These are phyloP conservation scores for Trypethelium eluteriae DNA, from an alignment of 495 filamentous ascomycete genomes.

Conservation along the genomic window DNA sequence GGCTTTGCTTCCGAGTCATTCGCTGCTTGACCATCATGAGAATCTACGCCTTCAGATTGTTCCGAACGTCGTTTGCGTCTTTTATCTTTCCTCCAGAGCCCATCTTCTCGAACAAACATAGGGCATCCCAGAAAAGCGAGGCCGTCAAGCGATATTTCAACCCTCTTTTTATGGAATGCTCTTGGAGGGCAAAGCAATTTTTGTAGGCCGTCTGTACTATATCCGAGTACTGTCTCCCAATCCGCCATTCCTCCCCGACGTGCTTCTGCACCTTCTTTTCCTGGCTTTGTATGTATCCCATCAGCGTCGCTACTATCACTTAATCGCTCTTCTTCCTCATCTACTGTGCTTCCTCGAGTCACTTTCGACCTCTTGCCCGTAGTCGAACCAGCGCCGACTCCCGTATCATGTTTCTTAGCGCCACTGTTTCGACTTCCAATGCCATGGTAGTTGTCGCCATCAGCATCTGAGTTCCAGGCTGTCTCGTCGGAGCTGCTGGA, in stretches of 20 bases:
- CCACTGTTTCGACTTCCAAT: background rate
- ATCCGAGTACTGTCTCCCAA: slow-evolving; percentile 73
- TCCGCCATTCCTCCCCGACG: slow-evolving; percentile 30
- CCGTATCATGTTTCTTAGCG: background rate
- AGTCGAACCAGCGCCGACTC: background rate
- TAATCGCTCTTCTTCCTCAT: background rate
- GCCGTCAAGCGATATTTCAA: slow-evolving; percentile 80
- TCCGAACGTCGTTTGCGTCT: slow-evolving; percentile 52
- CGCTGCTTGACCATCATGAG: background rate
- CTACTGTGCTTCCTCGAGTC: background rate
- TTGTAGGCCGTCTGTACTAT: slow-evolving; percentile 69
- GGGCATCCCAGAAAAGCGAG: slow-evolving; percentile 81
- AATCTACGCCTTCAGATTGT: slow-evolving; percentile 22
- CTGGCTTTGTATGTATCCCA: background rate
- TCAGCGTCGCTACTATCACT: background rate
- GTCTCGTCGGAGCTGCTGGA: slow-evolving; percentile 6
- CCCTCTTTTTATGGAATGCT: slow-evolving; percentile 76
- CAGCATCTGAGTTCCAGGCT: background rate
- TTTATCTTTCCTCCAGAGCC: slow-evolving; percentile 70
- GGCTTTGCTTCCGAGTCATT: background rate
- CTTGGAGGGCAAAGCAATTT: slow-evolving; percentile 72
- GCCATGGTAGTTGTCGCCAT: background rate
- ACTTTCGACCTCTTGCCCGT: slow-evolving; percentile 1
- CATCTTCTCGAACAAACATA: slow-evolving; percentile 78
- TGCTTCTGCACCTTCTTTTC: background rate